These are phyloP conservation scores for Fusarium sp. DNA, from an alignment of 2,329 filamentous ascomycete species.

Conservation along the genomic window DNA sequence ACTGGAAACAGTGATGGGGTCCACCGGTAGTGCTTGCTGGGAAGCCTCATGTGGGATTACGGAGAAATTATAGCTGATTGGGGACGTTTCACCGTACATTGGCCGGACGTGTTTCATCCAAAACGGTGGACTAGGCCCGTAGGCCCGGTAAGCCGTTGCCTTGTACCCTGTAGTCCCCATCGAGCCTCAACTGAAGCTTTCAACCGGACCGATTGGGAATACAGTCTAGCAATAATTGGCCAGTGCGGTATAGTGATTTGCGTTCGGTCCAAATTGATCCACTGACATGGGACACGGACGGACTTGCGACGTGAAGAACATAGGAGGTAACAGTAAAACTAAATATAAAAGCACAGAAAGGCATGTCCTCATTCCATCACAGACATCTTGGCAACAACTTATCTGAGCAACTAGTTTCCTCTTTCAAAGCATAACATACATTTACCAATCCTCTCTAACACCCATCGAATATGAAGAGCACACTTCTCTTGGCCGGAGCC, in stretches of 20 bases:
- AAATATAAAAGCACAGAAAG: neutral
- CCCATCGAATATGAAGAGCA: conserved; percentile 1
- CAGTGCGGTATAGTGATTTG: neutral
- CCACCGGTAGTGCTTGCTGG: neutral
- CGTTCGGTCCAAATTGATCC: neutral
- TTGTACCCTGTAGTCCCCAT: conserved; percentile 3
- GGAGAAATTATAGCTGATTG: neutral
- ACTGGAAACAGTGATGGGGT: neutral
- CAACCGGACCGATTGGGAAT: conserved; percentile 12
- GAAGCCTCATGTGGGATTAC: neutral
- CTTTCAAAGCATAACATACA: no score
- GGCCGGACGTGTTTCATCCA: neutral
- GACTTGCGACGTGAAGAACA: neutral
- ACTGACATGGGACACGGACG: neutral
- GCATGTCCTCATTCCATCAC: neutral
- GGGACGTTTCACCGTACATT: neutral
- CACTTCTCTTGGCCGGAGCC: conserved; percentile 11
- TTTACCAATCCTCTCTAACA: neutral
- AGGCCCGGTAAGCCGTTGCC: neutral
- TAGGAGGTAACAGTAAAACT: neutral
- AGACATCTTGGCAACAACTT: no score
- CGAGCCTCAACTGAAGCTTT: neutral
- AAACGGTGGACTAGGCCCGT: neutral
- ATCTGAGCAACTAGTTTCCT: no score
- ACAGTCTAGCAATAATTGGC: neutral